These are phyloP conservation scores for Annulohypoxylon stygium DNA, from an alignment of 495 filamentous ascomycete genomes.

Conservation along the genomic window DNA sequence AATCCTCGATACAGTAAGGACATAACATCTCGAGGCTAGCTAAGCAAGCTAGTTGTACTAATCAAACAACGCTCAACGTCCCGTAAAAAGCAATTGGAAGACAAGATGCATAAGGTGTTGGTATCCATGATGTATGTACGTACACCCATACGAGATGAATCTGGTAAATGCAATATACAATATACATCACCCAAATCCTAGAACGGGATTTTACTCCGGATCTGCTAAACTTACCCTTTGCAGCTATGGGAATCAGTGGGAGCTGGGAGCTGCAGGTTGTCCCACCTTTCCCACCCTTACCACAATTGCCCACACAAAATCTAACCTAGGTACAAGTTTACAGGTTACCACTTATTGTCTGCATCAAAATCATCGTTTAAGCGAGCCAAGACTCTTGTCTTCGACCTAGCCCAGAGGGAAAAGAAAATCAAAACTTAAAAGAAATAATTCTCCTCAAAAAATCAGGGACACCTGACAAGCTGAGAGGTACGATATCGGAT, in stretches of 20 bases:
- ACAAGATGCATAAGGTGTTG: constrained; percentile 13
- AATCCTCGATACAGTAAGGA: constrained; percentile 26
- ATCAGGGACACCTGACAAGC: constrained; percentile 4
- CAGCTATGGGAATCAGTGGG: constrained; percentile 29
- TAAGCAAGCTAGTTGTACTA: neutral
- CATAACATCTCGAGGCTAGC: constrained; percentile 11
- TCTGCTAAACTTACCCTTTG: constrained; percentile 43
- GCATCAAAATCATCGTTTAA: constrained; percentile 25
- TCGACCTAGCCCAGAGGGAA: constrained; percentile 1
- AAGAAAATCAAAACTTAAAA: constrained; percentile 12
- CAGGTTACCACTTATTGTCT: constrained; percentile 31
- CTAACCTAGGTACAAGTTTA: constrained; percentile 38
- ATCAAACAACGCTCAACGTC: constrained; percentile 13
- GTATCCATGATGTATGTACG: no score
- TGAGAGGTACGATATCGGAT: neutral
- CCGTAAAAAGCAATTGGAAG: constrained; percentile 19
- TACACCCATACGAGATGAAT: neutral
- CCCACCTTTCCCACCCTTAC: neutral
- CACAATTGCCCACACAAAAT: constrained; percentile 19
- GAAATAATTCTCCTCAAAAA: constrained; percentile 13
- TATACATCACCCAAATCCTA: constrained; percentile 1
- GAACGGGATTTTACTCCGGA: constrained; percentile 33
- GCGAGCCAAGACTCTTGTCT: constrained; percentile 25
- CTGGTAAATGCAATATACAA: neutral
- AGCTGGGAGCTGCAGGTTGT: constrained; percentile 21